Evolutionary conservation across 495 filamentous ascomycete species (phyloP), one percentile per base, ranked within the genome.

Genomic region (Aspergillus sclerotioniger): DNA sequence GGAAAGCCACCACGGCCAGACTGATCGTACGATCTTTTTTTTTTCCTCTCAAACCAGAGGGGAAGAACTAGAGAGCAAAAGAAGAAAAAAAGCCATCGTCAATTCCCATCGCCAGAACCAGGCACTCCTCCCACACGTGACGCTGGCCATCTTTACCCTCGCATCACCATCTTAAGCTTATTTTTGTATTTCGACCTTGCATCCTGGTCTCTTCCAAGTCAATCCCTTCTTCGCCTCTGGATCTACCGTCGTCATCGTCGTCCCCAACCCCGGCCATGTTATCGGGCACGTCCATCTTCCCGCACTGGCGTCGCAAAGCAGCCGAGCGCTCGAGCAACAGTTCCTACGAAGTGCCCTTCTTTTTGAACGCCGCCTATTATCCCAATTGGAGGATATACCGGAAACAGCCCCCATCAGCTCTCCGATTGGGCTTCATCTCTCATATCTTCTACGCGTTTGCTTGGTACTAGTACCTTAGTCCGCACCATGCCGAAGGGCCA

Each of bases 371-470:
- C 19, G 88, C 90, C n/a, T 95, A 94, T 71, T 96, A 92, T 76
- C 90, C 91, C 3, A 96, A 94, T 69, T 90, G 87, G 82, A 79
- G 86, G 47, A 83, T 93, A 32, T 93, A 94, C 69, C 80, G 80
- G 54, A 83, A 88, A 64, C 85, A 90, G 59, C 85, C 90, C 19
- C 92, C 92, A 1, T 90, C 87, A 0, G 85, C 85, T 15, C 72
- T 96, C 58, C 87, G 90, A 69, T 80, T 87, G 64, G 81, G 79
- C 31, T 78, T 82, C 56, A 76, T 89, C 41, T 87, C 90, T 53
- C 89, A 93, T 65, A 83, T 95, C 39, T 95, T 93, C 67, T 96
- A 96, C 70, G 90, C 91, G 51, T 96, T 92, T 82, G 90, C 90
- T 62, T 81, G 81, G 84, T 85, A 73, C 63, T 64, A 65, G 60